phyloP scores from a whole-genome alignment of 441 rosid genomes.

The Populus trichocarpa region DNA sequence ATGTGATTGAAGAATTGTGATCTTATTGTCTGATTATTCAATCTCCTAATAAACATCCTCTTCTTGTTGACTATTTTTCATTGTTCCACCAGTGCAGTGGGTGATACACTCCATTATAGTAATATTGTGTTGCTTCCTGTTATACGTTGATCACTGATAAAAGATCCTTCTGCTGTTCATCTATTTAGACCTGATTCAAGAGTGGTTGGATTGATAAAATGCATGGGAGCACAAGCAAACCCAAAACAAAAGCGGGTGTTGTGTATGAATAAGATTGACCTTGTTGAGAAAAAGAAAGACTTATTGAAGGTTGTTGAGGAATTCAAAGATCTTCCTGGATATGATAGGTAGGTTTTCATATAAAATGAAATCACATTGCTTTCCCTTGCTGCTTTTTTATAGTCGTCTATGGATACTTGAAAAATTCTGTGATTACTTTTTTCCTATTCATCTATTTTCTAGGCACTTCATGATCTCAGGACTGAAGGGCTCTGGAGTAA shows the following conservation, averaged over 20 bases:
- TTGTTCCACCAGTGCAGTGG: neutral
- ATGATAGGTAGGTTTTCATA: constrained; percentile 57
- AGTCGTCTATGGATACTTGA: constrained; percentile 2
- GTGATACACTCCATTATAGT: neutral
- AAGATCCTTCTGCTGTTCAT: neutral
- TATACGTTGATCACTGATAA: neutral
- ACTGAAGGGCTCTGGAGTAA: constrained; percentile 83
- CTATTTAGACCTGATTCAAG: constrained; percentile 71
- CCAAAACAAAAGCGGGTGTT: constrained; percentile 69
- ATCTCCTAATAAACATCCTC: neutral
- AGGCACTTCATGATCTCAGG: constrained; percentile 91
- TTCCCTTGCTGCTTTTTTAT: constrained; percentile 2
- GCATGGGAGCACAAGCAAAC: constrained; percentile 59
- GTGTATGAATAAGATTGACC: constrained; percentile 91
- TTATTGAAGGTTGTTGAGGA: constrained; percentile 68
- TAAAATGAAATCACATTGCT: neutral
- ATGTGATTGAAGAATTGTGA: neutral
- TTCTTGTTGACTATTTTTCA: neutral
- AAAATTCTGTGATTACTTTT: constrained; percentile 5
- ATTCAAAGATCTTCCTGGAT: constrained; percentile 79
- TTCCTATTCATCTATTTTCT: constrained; percentile 21
- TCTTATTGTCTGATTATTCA: neutral
- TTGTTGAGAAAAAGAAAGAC: constrained; percentile 80
- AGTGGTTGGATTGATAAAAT: constrained; percentile 65
- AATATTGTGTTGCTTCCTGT: neutral